These are phyloP conservation scores for Psilocybe azurescens DNA, from an alignment of 768 basidiomycete genomes.

Conservation along the genomic window DNA sequence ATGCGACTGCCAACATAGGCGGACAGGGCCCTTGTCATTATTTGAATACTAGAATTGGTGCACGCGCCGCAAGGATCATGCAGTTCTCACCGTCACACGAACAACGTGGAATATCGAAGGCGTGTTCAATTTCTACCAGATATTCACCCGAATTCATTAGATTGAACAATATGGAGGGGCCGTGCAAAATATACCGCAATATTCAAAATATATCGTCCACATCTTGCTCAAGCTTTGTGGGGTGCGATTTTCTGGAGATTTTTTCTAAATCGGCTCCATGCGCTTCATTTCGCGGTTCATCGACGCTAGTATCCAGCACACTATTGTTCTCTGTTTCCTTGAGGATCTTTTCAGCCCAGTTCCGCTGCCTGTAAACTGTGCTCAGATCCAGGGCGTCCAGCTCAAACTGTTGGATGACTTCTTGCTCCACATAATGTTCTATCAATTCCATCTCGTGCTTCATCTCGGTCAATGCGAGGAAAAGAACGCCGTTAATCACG, in stretches of 20 bases:
- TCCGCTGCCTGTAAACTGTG: background rate
- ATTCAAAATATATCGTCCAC: conserved; percentile 19
- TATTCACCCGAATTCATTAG: background rate
- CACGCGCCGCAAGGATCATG: background rate
- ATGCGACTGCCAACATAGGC: background rate
- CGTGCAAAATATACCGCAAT: background rate
- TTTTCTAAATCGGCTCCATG: background rate
- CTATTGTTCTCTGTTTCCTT: background rate
- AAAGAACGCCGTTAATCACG: conserved; percentile 36
- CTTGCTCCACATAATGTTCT: conserved; percentile 36
- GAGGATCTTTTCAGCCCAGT: background rate
- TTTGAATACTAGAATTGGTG: background rate
- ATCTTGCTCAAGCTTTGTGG: background rate
- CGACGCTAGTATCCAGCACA: background rate
- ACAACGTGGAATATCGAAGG: background rate
- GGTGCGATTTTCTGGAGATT: background rate
- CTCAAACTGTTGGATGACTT: conserved; percentile 38
- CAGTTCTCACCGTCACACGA: no score
- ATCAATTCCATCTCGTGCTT: conserved; percentile 43
- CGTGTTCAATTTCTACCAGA: background rate
- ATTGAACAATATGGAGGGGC: background rate
- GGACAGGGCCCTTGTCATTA: background rate
- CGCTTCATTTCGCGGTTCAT: background rate
- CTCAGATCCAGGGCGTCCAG: conserved; percentile 1
- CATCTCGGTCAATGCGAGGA: conserved; percentile 37